Base-by-base conservation (phyloP, 345 rosid genomes). In the Citrus glauca region DNA sequence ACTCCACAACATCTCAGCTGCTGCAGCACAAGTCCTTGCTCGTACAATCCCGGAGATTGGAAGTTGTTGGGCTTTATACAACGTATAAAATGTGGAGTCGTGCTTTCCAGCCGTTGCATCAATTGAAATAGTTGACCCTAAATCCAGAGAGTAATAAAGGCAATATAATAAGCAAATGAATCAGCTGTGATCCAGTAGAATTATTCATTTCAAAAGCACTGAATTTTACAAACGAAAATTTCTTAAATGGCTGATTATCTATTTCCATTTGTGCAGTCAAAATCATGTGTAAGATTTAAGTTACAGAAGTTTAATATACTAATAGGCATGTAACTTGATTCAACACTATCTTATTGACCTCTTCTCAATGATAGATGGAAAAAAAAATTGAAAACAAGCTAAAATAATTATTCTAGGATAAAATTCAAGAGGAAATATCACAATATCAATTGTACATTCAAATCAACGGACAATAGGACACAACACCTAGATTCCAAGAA, bases 1-100 rank as follows among this genome's bases (percentile, higher is more conserved):
- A 96, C 98, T 63, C 99, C 99, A 76, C 99, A 96, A 78, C 99
- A 96, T 85, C 97, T 87, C 84, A 96, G 82, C 87, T 92, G 99
- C 88, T 96, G 99, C 82, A 96, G 79, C 68, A 94, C 92, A 61
- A 96, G 95, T 59, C 92, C 92, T 88, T 96, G 99, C 75, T 92
- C 94, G 42, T 96, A 94, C 78, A 86, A 77, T 83, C 98, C 89
- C 72, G 98, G 97, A 78, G 99, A 92, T 70, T 92, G 99, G n/a
- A 76, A 69, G 73, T 90, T 91, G 90, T 96, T 96, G 78, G 98
- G 94, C 86, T 96, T 96, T 85, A 96, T 92, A 85, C 99, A 96
- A 25, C 99, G 97, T 76, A 96, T 92, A 85, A 96, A 96, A 84
- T 94, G 99, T 25, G 99, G 98, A 17, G 98, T 96, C 24, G 99